A percentile compares a stretch with the other conserved stretches of the same genome.
Evolutionary conservation across 2,329 filamentous ascomycete genomes (phyloP).

Genomic region (Claviceps capensis): DNA sequence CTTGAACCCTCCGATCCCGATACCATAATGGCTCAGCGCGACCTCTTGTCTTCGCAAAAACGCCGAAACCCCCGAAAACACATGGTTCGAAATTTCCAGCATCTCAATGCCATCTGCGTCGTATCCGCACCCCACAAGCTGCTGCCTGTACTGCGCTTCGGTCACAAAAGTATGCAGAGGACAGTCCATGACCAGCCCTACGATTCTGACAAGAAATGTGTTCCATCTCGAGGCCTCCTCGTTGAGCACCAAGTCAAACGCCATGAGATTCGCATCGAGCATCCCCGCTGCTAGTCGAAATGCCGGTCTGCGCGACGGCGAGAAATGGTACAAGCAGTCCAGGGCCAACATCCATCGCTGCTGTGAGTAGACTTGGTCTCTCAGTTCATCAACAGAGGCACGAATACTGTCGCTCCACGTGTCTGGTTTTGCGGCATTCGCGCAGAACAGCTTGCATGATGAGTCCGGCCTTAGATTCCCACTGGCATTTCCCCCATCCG

Average conservation of each 20-base stretch:
- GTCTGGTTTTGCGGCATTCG: slow-evolving; percentile 33
- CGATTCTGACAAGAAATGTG: slow-evolving; percentile 21
- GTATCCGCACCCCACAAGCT: slow-evolving; percentile 36
- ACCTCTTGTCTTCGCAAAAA: slow-evolving; percentile 26
- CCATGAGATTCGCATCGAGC: slow-evolving; percentile 36
- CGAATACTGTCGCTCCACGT: slow-evolving; percentile 22
- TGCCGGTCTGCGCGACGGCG: slow-evolving; percentile 33
- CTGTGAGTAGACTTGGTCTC: slow-evolving; percentile 14
- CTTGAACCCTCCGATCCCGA: slow-evolving; percentile 21
- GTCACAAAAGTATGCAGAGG: slow-evolving; percentile 36
- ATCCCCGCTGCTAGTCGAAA: slow-evolving; percentile 25
- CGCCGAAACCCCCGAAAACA: slow-evolving; percentile 33
- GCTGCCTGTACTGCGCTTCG: slow-evolving; percentile 26
- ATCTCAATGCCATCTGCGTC: slow-evolving; percentile 25
- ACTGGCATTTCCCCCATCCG: slow-evolving; percentile 1
- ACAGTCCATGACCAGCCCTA: slow-evolving; percentile 33
- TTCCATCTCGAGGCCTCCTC: slow-evolving; percentile 15
- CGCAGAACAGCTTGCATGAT: slow-evolving; percentile 28
- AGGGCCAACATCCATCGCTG: slow-evolving; percentile 40
- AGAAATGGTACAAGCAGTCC: slow-evolving; percentile 44
- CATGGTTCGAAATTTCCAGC: slow-evolving; percentile 36
- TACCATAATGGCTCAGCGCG: slow-evolving; percentile 20
- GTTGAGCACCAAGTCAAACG: slow-evolving; percentile 37
- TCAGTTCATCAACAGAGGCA: slow-evolving; percentile 14
- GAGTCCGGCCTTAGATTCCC: not conserved